Evolutionary conservation across 768 basidiomycete genomes (phyloP), one percentile per base, ranked within the genome.

Genomic region (Pisolithus sp.): DNA sequence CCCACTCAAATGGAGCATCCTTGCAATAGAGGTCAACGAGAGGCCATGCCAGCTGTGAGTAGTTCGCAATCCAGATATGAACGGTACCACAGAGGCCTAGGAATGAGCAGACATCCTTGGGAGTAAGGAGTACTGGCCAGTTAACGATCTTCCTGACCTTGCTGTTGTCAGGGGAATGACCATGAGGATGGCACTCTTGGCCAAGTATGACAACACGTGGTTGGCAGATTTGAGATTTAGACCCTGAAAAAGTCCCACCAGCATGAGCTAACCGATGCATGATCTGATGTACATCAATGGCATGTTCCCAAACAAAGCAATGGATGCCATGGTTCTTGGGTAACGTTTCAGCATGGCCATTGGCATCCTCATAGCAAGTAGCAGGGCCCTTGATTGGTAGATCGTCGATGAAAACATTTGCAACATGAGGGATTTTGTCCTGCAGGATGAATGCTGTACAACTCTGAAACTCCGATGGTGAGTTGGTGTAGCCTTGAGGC

Each of bases 361-460:
- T 61, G 0, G 28, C 7, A 0, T 37, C 2, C 9, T 64, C 46
- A 46, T 76, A 75, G 4, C 55, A 46, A 0, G 69, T 31, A 2
- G 66, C 1, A 20, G 15, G 0, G 68, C 73, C 71, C 51, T 65
- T 68, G 3, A 75, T 49, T 0, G 64, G 63, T 0, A 71, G 53
- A 53, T 78, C 68, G 52, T 80, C 70, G 8, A 78, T 65, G 46
- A 67, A 80, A 0, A 64, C 66, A 0, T 56, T 52, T 0, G 70
- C 69, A 7, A 61, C n/a, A 2, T 73, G 28, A 1, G 72, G 73
- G 2, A 78, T 76, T 51, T 77, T 68, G 0, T 63, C 52, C 44
- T 69, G 60, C 0, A 78, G 53, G 5, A 76, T 70, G 30, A 31
- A 31, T 7, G 30, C 30, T 8, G 30, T 31, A 31, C 30, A 31